Evolutionary conservation across 441 rosid species (phyloP).

Genomic region (Mallotus repandus): DNA sequence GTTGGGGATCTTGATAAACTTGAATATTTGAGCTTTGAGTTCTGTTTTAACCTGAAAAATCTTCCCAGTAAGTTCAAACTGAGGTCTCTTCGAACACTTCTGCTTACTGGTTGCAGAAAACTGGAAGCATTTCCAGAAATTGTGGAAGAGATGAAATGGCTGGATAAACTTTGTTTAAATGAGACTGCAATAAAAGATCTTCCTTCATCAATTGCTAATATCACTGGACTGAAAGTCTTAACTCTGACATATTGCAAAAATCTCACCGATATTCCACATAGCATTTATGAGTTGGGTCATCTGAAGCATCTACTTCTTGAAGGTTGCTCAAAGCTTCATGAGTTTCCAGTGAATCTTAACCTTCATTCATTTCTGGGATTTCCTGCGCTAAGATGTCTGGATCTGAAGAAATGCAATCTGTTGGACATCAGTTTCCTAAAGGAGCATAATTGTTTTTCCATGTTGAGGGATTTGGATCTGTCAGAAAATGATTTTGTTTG

Average conservation of each 20-base stretch:
- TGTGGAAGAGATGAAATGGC: conserved; percentile 15
- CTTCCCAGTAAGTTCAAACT: conserved; percentile 14
- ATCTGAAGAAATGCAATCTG: conserved; percentile 10
- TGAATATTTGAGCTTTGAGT: conserved; percentile 20
- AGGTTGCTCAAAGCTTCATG: conserved; percentile 12
- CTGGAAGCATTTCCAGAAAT: conserved; percentile 19
- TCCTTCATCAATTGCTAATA: conserved; percentile 22
- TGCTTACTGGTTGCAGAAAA: conserved; percentile 19
- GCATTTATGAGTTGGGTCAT: conserved; percentile 12
- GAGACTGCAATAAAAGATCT: conserved; percentile 15
- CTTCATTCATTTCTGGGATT: not conserved
- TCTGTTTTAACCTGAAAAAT: conserved; percentile 12
- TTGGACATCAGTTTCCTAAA: conserved; percentile 7
- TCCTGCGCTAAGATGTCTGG: conserved; percentile 10
- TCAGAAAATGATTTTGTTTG: conserved; percentile 17
- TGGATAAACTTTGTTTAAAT: conserved; percentile 8
- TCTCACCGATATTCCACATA: conserved; percentile 13
- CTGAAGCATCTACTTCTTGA: conserved; percentile 14
- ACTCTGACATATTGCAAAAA: conserved; percentile 16
- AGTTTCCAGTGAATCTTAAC: conserved; percentile 5
- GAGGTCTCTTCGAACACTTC: conserved; percentile 13
- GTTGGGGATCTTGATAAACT: conserved; percentile 19
- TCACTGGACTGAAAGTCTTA: conserved; percentile 16
- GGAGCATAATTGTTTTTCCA: not conserved
- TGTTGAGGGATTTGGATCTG: conserved; percentile 19